A percentile compares a stretch with the other conserved stretches of the same genome.
Evolutionary conservation across 2,329 filamentous ascomycete species (phyloP).

Genomic region (Sporothrix sp.): DNA sequence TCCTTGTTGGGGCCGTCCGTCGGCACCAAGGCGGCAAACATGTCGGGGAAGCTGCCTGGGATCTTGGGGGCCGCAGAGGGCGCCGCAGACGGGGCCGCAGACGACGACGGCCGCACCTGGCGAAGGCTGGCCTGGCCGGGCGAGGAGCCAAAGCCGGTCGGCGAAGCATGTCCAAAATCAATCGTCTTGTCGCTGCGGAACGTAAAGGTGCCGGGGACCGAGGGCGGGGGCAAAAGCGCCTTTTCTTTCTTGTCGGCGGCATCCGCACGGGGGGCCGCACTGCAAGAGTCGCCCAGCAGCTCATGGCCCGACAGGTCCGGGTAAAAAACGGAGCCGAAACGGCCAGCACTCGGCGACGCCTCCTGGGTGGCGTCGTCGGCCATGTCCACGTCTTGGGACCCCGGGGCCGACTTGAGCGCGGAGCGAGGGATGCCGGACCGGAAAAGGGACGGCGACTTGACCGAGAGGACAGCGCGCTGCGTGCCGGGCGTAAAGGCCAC

Average conservation of each 20-base stretch:
- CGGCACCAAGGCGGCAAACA: constrained; percentile 12
- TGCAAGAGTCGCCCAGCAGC: constrained; percentile 7
- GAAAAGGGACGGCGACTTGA: constrained; percentile 47
- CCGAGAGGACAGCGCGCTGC: constrained; percentile 36
- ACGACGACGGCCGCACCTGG: constrained; percentile 45
- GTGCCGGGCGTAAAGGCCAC: constrained; percentile 72
- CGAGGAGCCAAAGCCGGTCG: constrained; percentile 45
- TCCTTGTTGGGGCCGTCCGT: constrained; percentile 41
- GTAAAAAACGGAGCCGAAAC: constrained; percentile 34
- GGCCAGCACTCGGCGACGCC: constrained; percentile 12
- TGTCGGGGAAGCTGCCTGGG: constrained; percentile 35
- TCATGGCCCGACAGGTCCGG: constrained; percentile 39
- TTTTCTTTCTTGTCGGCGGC: neutral
- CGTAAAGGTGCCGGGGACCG: constrained; percentile 49
- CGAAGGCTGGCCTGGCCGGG: constrained; percentile 52
- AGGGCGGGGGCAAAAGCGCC: constrained; percentile 22
- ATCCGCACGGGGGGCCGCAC: too few species aligned
- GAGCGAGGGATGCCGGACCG: constrained; percentile 40
- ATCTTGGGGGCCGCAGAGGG: constrained; percentile 26
- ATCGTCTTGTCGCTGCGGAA: constrained; percentile 60
- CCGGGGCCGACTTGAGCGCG: constrained; percentile 26
- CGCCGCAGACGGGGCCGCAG: too few species aligned
- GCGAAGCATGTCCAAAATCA: constrained; percentile 39
- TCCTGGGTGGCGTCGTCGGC: neutral
- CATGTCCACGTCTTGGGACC: neutral